Evolutionary conservation across 2,329 filamentous ascomycete genomes (phyloP).

Genomic region (Ascomycota sp.): DNA sequence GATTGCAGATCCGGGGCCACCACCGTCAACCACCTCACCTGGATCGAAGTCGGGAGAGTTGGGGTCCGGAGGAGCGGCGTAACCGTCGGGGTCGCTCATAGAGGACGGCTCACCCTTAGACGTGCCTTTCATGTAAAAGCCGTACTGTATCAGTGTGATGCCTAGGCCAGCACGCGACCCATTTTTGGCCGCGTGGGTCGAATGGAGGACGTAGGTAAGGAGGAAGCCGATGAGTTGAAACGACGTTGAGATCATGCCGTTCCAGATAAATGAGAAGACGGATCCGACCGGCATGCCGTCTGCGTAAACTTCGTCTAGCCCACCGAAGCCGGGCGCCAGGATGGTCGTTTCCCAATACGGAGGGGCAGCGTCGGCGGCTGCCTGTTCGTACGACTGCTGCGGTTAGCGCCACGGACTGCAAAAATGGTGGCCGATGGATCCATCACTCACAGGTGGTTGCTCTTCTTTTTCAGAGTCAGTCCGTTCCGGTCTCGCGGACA

Average conservation of each 20-base stretch:
- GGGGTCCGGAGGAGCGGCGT: constrained; percentile 59
- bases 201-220: constrained; percentile 92
- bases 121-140: constrained; percentile 75
- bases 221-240: constrained; percentile 96
- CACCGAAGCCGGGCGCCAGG: constrained; percentile 71
- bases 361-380: constrained; percentile 82
- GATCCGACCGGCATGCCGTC: constrained; percentile 87
- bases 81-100: constrained; percentile 32
- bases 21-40: constrained; percentile 34
- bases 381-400: constrained; percentile 83
- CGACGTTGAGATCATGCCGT: constrained; percentile 90
- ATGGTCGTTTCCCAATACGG: constrained; percentile 99
- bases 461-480: constrained; percentile 69
- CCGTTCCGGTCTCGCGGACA: constrained; percentile 73
- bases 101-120: constrained; percentile 20
- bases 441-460: constrained; percentile 61
- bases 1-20: constrained; percentile 33
- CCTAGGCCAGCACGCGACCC: constrained; percentile 86
- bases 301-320: constrained; percentile 88
- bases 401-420: constrained; percentile 13
- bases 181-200: constrained; percentile 94
- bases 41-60: constrained; percentile 82
- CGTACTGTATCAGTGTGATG: constrained; percentile 88
- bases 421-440: neutral
- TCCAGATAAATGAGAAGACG: constrained; percentile 76